Conservation (phyloP, 2,329 filamentous ascomycete species). For the Colletotrichum sublineola region DNA sequence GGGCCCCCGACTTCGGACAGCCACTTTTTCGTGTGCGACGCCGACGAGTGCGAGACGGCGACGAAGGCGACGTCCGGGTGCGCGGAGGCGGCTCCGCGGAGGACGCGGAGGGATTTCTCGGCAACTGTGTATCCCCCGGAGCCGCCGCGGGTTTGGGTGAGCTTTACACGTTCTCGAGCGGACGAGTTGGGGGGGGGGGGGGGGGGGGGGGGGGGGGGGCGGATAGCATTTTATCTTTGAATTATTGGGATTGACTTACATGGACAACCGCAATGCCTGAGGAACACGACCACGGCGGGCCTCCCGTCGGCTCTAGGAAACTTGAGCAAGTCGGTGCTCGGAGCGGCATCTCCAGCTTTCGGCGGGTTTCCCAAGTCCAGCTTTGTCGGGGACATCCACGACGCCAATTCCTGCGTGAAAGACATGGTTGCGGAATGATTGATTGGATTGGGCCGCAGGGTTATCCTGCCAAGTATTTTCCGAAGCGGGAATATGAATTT, state of each 20-base stretch:
- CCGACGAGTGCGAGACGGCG: slow-evolving; percentile 72
- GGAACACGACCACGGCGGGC: slow-evolving; percentile 74
- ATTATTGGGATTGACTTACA: slow-evolving; percentile 62
- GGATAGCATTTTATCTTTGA: too few relatives aligned
- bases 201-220: rapidly evolving
- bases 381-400: slow-evolving; percentile 21
- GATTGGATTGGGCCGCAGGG: not conserved
- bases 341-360: slow-evolving; percentile 5
- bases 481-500: too few relatives aligned
- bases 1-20: slow-evolving; percentile 68
- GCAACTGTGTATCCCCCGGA: slow-evolving; percentile 64
- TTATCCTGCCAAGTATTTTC: too few relatives aligned
- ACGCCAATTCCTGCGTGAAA: slow-evolving; percentile 25
- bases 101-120: slow-evolving; percentile 72
- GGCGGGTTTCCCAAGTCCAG: slow-evolving; percentile 2
- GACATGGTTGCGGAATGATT: not conserved
- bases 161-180: not conserved
- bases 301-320: slow-evolving; percentile 67
- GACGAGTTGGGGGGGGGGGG: too few relatives aligned
- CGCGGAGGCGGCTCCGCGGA: slow-evolving; percentile 65
- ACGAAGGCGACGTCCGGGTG: slow-evolving; percentile 68
- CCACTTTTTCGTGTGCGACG: slow-evolving; percentile 68
- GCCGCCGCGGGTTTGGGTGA: not conserved
- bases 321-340: slow-evolving; percentile 46
- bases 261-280: slow-evolving; percentile 81